These are phyloP conservation scores for Nyctanthes arbortristis DNA, from an alignment of 257 asterid genomes.

Conservation along the genomic window DNA sequence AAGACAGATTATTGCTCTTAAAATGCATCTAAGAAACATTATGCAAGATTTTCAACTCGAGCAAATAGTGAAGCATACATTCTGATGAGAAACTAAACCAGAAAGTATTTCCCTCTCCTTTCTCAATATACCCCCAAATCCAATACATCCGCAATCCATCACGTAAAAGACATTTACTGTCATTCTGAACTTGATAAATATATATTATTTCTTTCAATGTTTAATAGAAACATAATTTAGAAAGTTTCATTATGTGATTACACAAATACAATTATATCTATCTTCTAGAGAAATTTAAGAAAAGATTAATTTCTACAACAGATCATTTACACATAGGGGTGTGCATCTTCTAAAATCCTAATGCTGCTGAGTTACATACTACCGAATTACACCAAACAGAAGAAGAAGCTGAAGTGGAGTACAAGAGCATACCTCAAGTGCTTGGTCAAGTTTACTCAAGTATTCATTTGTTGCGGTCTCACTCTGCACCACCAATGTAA, in stretches of 20 bases:
- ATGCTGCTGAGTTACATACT: slow-evolving; percentile 1
- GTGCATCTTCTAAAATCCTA: slow-evolving; percentile 2
- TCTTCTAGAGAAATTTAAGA: background rate
- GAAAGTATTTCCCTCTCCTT: background rate
- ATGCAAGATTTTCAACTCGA: background rate
- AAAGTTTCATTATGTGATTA: background rate
- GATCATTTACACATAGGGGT: background rate
- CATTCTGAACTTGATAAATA: background rate
- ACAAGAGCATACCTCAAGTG: slow-evolving; percentile 65
- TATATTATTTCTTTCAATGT: background rate
- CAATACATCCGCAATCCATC: background rate
- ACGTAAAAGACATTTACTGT: background rate
- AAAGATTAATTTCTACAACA: background rate
- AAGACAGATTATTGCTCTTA: background rate
- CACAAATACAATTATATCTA: background rate
- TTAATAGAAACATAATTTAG: background rate
- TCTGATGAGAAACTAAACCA: background rate
- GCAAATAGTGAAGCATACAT: background rate
- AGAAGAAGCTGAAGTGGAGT: slow-evolving; percentile 9
- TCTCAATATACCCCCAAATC: background rate
- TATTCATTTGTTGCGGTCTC: slow-evolving; percentile 74
- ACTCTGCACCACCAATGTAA: slow-evolving; percentile 44
- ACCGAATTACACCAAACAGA: no score
- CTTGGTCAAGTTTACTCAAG: slow-evolving; percentile 71
- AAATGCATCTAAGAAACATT: background rate